Evolutionary conservation across 306 rosid genomes (phyloP), one percentile per base, ranked within the genome.

Genomic region (Ziziphus jujuba): DNA sequence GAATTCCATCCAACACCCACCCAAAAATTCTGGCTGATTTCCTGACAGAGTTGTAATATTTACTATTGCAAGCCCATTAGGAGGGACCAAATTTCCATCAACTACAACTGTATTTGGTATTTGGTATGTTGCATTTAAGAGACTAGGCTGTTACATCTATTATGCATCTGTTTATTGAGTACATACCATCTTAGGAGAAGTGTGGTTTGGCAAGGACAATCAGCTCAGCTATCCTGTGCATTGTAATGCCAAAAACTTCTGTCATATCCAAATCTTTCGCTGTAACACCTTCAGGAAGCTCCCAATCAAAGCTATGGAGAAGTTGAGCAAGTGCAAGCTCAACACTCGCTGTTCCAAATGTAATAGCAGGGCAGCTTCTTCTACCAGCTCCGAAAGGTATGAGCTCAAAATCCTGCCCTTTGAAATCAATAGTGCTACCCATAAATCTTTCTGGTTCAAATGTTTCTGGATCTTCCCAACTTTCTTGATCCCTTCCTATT

Each of bases 371-470:
- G 75, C 95, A 87, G n/a, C 76, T 73, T 76, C 96, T 81, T 85
- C 91, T 79, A 13, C 96, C 95, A 23, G 85, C 88, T 2, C 95
- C 95, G 12, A 87, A 87, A 13, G 95, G 96, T 71, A 81, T 73
- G 5, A 87, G 74, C 81, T 85, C 80, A 67, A 73, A 87, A 71
- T 87, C 79, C 17, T 72, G 74, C 16, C 95, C 91, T 77, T 45
- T 85, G 71, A 74, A 85, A 59, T 90, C 91, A 31, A 85, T 51
- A 16, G 63, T 12, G 70, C 82, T 87, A 31, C 76, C 82, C 45
- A 81, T 21, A 68, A 90, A 87, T 24, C 91, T 85, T 72, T 85
- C 91, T 65, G 89, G 91, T 59, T 71, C 76, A 66, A 89, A 87
- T n/a, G 28, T 56, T 52, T 73, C 76, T 0, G 87, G 84, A 40